Percentiles rank a stretch among this genome's conserved stretches.
Conservation (phyloP, 345 rosid species). For the Populus ilicifolia region DNA sequence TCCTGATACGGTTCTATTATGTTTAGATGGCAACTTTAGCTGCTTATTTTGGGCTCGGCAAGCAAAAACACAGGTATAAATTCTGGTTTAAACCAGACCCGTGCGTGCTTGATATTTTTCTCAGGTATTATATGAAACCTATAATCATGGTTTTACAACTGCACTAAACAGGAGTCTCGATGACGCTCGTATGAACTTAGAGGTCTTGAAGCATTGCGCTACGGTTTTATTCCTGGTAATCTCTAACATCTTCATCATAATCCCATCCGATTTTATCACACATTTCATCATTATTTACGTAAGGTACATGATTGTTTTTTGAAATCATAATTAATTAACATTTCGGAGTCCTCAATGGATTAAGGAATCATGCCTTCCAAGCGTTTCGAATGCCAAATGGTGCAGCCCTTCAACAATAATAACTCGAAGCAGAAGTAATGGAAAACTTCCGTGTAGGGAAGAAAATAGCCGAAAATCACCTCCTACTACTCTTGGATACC, state of each 20-base stretch:
- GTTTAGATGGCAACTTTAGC: slow-evolving; percentile 88
- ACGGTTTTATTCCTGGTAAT: slow-evolving; percentile 82
- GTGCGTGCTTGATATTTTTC: background rate
- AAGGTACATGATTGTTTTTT: background rate
- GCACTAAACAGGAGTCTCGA: slow-evolving; percentile 61
- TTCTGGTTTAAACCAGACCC: background rate
- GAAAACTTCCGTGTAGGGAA: slow-evolving; percentile 23
- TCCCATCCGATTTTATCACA: background rate
- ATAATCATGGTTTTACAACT: background rate
- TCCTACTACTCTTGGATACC: slow-evolving; percentile 31
- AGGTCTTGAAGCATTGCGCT: slow-evolving; percentile 84
- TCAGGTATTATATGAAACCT: background rate
- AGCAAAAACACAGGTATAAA: slow-evolving; percentile 75
- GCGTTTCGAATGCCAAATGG: slow-evolving; percentile 46
- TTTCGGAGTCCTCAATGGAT: background rate
- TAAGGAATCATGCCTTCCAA: slow-evolving; percentile 81
- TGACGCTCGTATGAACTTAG: slow-evolving; percentile 85
- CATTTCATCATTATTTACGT: background rate
- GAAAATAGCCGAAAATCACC: slow-evolving; percentile 42
- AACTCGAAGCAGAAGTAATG: slow-evolving; percentile 67
- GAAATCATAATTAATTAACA: background rate
- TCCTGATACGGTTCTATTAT: background rate
- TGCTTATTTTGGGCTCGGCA: slow-evolving; percentile 81
- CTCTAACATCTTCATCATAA: background rate
- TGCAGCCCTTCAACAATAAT: slow-evolving; percentile 39